A percentile compares a stretch with the other conserved stretches of the same genome.
phyloP scores from a whole-genome alignment of 352 stramenopile genomes.

The Paralagenidium karlingii region DNA sequence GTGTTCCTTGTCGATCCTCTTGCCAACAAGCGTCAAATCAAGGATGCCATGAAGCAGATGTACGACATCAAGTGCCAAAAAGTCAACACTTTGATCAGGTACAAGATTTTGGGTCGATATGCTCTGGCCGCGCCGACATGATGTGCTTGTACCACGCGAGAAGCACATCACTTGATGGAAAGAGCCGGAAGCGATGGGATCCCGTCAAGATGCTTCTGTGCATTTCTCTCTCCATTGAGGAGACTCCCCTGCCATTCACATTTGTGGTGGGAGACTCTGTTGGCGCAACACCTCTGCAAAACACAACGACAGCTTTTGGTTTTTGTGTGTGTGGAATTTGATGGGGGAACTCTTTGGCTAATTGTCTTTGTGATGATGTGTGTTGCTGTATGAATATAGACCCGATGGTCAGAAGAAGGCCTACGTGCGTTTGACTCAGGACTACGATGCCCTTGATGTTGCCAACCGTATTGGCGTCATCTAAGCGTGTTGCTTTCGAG shows the following conservation, averaged over 20 bases:
- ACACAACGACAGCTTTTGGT: too few species aligned
- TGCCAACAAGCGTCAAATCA: slow-evolving; percentile 99
- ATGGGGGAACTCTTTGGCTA: slow-evolving; percentile 5
- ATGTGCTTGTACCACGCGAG: neutral
- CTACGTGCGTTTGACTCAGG: slow-evolving; percentile 97
- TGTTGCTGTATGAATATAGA: slow-evolving; percentile 20
- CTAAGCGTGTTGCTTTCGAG: slow-evolving; percentile 80
- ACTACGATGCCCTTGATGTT: slow-evolving; percentile 99
- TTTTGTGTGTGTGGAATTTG: slow-evolving; percentile 6
- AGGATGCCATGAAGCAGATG: slow-evolving; percentile 97
- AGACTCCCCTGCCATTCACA: too few species aligned
- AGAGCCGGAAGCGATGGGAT: too few species aligned
- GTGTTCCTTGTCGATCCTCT: slow-evolving; percentile 99
- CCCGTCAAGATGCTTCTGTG: too few species aligned
- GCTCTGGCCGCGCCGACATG: too few species aligned
- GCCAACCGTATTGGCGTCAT: slow-evolving; percentile 99
- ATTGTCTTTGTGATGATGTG: slow-evolving; percentile 16
- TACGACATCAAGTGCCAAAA: slow-evolving; percentile 99
- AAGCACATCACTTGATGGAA: too few species aligned
- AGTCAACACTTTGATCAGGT: slow-evolving; percentile 99
- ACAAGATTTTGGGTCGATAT: slow-evolving; percentile 79
- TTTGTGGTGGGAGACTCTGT: too few species aligned
- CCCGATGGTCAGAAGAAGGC: slow-evolving; percentile 99
- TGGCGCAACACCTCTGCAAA: too few species aligned
- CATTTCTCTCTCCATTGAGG: too few species aligned